A percentile compares a stretch with the other conserved stretches of the same genome.
These are phyloP conservation scores for Daedalea quercina DNA, from an alignment of 768 basidiomycete genomes.

Conservation along the genomic window DNA sequence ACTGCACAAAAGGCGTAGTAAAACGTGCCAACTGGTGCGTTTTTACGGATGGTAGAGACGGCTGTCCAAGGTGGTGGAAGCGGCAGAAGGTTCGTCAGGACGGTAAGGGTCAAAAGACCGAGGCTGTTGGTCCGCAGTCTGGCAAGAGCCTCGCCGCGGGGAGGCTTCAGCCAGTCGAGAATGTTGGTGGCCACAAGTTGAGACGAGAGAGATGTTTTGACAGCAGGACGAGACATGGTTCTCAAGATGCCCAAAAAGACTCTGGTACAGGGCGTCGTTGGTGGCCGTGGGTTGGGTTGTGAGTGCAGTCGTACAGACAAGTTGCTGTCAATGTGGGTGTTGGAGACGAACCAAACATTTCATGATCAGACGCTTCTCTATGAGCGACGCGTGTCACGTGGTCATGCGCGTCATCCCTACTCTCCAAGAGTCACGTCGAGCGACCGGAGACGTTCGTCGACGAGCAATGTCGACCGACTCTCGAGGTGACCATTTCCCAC, in stretches of 20 bases:
- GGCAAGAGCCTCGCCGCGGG: slow-evolving; percentile 30
- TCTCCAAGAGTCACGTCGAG: too few relatives aligned
- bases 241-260: neutral
- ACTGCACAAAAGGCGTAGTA: slow-evolving; percentile 21
- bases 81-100: slow-evolving; percentile 33
- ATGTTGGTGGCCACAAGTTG: neutral
- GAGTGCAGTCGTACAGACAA: too few relatives aligned
- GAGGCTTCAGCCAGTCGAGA: slow-evolving; percentile 26
- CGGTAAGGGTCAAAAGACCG: slow-evolving; percentile 23
- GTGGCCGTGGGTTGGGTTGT: too few relatives aligned
- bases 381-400: too few relatives aligned
- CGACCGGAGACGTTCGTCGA: too few relatives aligned
- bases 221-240: neutral
- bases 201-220: neutral
- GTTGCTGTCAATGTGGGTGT: too few relatives aligned
- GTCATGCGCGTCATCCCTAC: too few relatives aligned
- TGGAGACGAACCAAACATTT: too few relatives aligned
- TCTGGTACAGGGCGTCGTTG: too few relatives aligned
- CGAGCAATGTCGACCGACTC: too few relatives aligned
- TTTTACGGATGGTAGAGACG: slow-evolving; percentile 22
- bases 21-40: slow-evolving; percentile 4
- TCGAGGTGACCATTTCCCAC: too few relatives aligned
- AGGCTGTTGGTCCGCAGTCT: slow-evolving; percentile 33
- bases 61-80: slow-evolving; percentile 32
- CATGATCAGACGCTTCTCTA: too few relatives aligned